A percentile compares a stretch with the other conserved stretches of the same genome.
Conservation (phyloP, 257 asterid species). For the Nicotiana attenuata region DNA sequence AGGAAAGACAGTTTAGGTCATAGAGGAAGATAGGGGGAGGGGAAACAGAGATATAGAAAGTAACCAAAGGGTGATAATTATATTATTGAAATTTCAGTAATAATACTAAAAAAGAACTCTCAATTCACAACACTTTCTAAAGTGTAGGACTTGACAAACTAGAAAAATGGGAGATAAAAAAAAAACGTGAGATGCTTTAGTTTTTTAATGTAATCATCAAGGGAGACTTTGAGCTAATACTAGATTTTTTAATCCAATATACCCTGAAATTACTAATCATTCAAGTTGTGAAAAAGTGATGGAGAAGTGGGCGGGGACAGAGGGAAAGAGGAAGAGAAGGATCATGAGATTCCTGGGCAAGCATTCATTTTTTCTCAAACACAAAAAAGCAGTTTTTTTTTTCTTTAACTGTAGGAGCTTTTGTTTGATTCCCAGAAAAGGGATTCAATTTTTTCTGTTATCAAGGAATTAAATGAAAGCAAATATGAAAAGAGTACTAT, state of each 20-base stretch:
- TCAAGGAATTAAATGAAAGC: not conserved
- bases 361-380: not conserved
- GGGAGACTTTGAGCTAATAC: not conserved
- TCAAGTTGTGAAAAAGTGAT: conserved; percentile 25
- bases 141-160: not conserved
- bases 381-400: not conserved
- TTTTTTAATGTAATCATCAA: not conserved
- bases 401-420: conserved; percentile 9
- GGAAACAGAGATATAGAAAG: not conserved
- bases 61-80: not conserved
- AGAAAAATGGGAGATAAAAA: not conserved
- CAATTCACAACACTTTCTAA: not conserved
- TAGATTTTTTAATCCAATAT: too few species aligned
- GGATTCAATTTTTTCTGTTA: not conserved
- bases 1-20: not conserved
- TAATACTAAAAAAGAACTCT: too few species aligned
- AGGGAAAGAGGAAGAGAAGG: conserved; percentile 14
- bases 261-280: conserved; percentile 22
- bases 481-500: not conserved
- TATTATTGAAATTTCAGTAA: not conserved
- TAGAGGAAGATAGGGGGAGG: not conserved
- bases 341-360: conserved; percentile 27
- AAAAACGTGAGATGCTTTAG: not conserved
- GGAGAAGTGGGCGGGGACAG: conserved; percentile 22
- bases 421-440: conserved; percentile 19